A percentile compares a stretch with the other conserved stretches of the same genome.
These are phyloP conservation scores for Vigna trinervia DNA, from an alignment of 306 rosid species.

Conservation along the genomic window DNA sequence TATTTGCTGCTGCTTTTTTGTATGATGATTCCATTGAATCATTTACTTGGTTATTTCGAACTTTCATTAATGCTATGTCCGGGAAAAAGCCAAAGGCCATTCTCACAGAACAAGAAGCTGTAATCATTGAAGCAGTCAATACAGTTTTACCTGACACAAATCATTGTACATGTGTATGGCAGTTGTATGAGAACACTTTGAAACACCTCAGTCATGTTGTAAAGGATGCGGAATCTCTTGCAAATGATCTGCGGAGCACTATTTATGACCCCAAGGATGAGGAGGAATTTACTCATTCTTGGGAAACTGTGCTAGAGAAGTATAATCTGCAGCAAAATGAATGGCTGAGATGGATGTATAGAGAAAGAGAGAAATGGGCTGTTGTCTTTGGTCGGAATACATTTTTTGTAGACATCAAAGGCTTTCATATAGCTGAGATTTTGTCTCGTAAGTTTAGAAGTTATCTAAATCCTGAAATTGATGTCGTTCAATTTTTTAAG, in stretches of 20 bases:
- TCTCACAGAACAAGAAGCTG: slow-evolving; percentile 67
- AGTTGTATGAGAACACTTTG: slow-evolving; percentile 63
- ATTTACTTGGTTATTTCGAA: slow-evolving; percentile 60
- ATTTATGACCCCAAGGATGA: slow-evolving; percentile 63
- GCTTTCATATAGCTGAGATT: slow-evolving; percentile 63
- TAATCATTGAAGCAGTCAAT: slow-evolving; percentile 61
- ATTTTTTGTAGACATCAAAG: slow-evolving; percentile 58
- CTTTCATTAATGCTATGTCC: slow-evolving; percentile 60
- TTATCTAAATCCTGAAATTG: slow-evolving; percentile 52
- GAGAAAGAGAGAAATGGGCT: slow-evolving; percentile 71
- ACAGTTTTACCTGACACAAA: slow-evolving; percentile 58
- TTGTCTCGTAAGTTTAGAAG: slow-evolving; percentile 53
- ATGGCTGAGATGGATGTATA: slow-evolving; percentile 78
- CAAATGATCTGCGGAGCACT: slow-evolving; percentile 61
- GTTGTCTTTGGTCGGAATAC: slow-evolving; percentile 60
- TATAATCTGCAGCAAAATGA: slow-evolving; percentile 64
- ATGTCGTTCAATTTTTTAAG: slow-evolving; percentile 59
- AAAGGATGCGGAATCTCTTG: slow-evolving; percentile 56
- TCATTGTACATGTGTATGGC: slow-evolving; percentile 63
- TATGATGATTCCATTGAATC: slow-evolving; percentile 63
- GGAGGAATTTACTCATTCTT: slow-evolving; percentile 56
- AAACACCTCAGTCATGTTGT: slow-evolving; percentile 58
- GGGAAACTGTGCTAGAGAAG: slow-evolving; percentile 64
- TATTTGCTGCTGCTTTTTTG: slow-evolving; percentile 65
- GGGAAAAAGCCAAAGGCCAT: slow-evolving; percentile 70